A percentile compares a stretch with the other conserved stretches of the same genome.
phyloP scores from a whole-genome alignment of 345 rosid species.

The Gossypium longicalyx region DNA sequence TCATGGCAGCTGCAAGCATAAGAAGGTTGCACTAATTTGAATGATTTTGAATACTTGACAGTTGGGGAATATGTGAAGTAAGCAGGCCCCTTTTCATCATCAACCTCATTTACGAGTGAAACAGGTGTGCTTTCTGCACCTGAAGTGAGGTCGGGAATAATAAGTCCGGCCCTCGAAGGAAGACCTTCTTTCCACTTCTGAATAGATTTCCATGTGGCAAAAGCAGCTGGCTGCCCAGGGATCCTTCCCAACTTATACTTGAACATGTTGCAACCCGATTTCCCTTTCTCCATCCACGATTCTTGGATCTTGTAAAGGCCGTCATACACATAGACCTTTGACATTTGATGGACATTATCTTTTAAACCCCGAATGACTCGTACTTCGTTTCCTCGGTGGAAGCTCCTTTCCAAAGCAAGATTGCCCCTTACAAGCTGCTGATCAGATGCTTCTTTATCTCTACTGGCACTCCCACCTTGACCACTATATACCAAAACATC shows the following conservation, averaged over 20 bases:
- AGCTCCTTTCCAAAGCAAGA: slow-evolving; percentile 86
- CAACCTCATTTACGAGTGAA: slow-evolving; percentile 81
- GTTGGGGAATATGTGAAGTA: slow-evolving; percentile 58
- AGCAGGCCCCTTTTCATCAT: slow-evolving; percentile 73
- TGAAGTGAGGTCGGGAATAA: slow-evolving; percentile 70
- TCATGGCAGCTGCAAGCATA: slow-evolving; percentile 46
- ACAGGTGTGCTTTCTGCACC: slow-evolving; percentile 63
- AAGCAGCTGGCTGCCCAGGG: slow-evolving; percentile 65
- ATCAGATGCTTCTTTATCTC: slow-evolving; percentile 56
- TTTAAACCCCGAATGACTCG: slow-evolving; percentile 69
- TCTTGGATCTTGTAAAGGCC: slow-evolving; percentile 60
- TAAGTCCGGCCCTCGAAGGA: slow-evolving; percentile 51
- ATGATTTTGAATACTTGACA: slow-evolving; percentile 53
- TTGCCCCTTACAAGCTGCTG: slow-evolving; percentile 93
- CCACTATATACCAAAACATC: slow-evolving; percentile 77
- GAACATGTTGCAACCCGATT: slow-evolving; percentile 63
- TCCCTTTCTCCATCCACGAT: slow-evolving; percentile 73
- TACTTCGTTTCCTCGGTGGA: slow-evolving; percentile 53
- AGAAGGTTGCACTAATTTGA: slow-evolving; percentile 44
- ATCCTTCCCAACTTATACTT: slow-evolving; percentile 62
- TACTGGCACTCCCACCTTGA: slow-evolving; percentile 69
- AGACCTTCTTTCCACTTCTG: slow-evolving; percentile 49
- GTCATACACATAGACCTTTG: slow-evolving; percentile 60
- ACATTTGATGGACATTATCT: slow-evolving; percentile 26
- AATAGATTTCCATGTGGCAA: slow-evolving; percentile 51